Evolutionary conservation across 768 basidiomycete genomes (phyloP), one percentile per base, ranked within the genome.

Genomic region (Krasilnikovozyma curviuscula): DNA sequence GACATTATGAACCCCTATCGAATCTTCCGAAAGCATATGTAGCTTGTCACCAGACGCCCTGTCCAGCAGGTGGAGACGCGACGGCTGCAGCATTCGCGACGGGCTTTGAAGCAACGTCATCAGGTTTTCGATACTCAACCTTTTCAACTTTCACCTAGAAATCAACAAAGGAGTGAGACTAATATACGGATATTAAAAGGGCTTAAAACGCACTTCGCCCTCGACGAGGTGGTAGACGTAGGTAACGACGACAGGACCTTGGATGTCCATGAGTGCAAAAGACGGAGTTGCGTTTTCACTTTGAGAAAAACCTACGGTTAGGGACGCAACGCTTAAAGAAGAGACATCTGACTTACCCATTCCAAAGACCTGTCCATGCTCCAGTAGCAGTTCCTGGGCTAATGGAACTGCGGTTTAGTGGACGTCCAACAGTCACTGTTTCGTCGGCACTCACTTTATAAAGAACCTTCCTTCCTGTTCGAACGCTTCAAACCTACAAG

Each of bases 191-290:
- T 23, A 39, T 3, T 18, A 19, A 24, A 18, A 32, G 1, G 14
- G 18, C 1, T 1, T 16, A 12, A 46, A 27, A 57, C 64, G 72
- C 2, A 89, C 85, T 63, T 89, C 86, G 34, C 84, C 83, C 35
- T 89, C 85, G 38, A 91, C 80, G 27, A 91, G 75, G 60, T 89
- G 85, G 63, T 91, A 95, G 3, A 97, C 88, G 59, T 93, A 97
- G 2, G 91, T 97, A 24, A 93, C 88, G 29, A 98, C 83, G 8
- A 91, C 85, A 2, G 84, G 77, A 5, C 93, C 93, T 66, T 98
- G 93, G 30, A 98, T 79, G 62, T 97, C 93, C 81, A 98, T 85
- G 38, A 97, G 68, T 1, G 93, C 93, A 59, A 98, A 98, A 2
- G 85, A 88, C 0, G 93, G 91, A 3, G 24, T n/a, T 2, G 74